phyloP scores from a whole-genome alignment of 2,329 filamentous ascomycete genomes.

The Teratosphaeria zuluensis region DNA sequence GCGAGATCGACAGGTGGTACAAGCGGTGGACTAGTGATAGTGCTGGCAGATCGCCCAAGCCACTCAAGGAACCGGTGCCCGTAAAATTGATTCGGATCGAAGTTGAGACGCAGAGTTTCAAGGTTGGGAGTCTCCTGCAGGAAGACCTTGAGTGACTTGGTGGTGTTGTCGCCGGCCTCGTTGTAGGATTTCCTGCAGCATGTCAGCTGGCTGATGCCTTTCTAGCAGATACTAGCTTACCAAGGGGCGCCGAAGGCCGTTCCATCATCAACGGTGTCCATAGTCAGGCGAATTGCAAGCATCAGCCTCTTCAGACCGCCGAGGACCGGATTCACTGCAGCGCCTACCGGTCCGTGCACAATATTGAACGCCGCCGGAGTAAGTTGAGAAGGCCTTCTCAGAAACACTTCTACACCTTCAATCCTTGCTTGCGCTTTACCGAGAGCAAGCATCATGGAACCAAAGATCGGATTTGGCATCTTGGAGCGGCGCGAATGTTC shows the following conservation, averaged over 20 bases:
- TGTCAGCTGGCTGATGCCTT: neutral
- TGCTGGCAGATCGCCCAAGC: neutral
- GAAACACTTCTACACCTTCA: constrained; percentile 16
- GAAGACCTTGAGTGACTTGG: constrained; percentile 7
- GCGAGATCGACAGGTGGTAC: constrained; percentile 6
- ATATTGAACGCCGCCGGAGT: constrained; percentile 8
- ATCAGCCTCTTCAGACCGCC: constrained; percentile 11
- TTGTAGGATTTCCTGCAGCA: neutral
- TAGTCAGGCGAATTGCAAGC: constrained; percentile 3
- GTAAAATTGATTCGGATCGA: constrained; percentile 3
- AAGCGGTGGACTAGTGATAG: neutral
- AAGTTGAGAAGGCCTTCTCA: constrained; percentile 7
- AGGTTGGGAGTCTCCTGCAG: constrained; percentile 11
- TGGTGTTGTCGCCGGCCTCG: neutral
- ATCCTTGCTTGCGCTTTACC: constrained; percentile 8
- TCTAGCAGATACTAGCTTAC: neutral
- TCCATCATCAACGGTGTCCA: neutral
- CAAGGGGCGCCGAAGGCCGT: neutral
- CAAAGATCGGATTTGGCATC: constrained; percentile 7
- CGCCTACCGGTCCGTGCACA: neutral
- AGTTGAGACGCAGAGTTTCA: constrained; percentile 17
- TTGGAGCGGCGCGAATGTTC: neutral
- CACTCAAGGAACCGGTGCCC: constrained; percentile 2
- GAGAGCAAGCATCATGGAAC: constrained; percentile 14
- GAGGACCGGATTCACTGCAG: constrained; percentile 7